Evolutionary conservation across 2,329 filamentous ascomycete genomes (phyloP), one percentile per base, ranked within the genome.

Genomic region (Cordyceps cicadae): DNA sequence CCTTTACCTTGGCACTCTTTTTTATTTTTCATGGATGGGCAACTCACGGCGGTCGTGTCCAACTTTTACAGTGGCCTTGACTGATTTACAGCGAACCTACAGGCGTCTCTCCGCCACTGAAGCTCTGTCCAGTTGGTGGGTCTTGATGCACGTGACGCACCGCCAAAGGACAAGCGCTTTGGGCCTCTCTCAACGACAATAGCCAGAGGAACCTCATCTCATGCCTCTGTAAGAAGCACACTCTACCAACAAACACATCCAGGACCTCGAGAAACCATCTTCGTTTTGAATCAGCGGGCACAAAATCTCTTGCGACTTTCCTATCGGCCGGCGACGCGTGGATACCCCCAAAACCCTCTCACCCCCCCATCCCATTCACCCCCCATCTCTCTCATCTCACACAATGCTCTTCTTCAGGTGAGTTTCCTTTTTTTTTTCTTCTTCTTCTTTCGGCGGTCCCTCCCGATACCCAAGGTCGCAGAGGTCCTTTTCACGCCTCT

Each of bases 341-440:
- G 37, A 7, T 29, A 12, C 15, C 24, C 4, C 29, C 29, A 4
- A 29, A 5, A 41, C 9, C 48, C 24, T 7, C 46, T 29, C 21
- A 24, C 3, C 21, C 11, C 11, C 32, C 15, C 9, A 15, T 37
- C 12, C 34, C 34, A 15, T 46, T 11, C 24, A 32, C 43, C 12
- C 5, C 43, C 12, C 5, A 15, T 3, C 5, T 8, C 29, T 14
- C 45, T 52, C 26, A 41, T 17, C 34, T 48, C 48, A 34, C 48
- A 29, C 49, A 56, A 78, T 78, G 76, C 73, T 78, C 64, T 78
- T 78, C 70, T 78, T 78, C 66, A 78, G 76, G 76, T 77, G 63
- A 60, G 68, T 60, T 46, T 5, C 29, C 6, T 29, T 29, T 29
- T 8, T 29, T 29, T 29, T 29, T 29, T 29, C 5, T 29, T 29